phyloP scores from a whole-genome alignment of 2,329 filamentous ascomycete genomes.

The Pezicula rhizophila region DNA sequence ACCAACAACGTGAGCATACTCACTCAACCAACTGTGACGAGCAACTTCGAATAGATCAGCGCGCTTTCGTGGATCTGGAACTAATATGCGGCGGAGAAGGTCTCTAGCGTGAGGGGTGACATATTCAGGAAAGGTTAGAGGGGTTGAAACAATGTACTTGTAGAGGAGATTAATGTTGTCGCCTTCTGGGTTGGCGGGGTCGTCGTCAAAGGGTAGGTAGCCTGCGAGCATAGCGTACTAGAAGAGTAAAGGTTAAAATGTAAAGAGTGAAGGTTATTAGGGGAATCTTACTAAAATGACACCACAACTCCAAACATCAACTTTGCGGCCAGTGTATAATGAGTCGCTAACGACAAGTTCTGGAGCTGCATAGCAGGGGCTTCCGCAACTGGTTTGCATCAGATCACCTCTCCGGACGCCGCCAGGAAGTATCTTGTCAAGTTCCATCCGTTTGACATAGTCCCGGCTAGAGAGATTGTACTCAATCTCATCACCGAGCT shows the following conservation, averaged over 20 bases:
- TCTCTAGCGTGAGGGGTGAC: slow-evolving; percentile 95
- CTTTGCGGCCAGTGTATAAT: slow-evolving; percentile 92
- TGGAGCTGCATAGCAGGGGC: slow-evolving; percentile 94
- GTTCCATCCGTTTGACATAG: slow-evolving; percentile 76
- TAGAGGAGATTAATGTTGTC: slow-evolving; percentile 99
- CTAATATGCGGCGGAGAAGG: slow-evolving; percentile 83
- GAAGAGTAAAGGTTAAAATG: slow-evolving; percentile 15
- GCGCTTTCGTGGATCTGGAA: slow-evolving; percentile 89
- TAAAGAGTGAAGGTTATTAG: slow-evolving; percentile 3
- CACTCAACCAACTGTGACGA: slow-evolving; percentile 94
- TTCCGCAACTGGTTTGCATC: slow-evolving; percentile 98
- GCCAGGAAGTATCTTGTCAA: slow-evolving; percentile 71
- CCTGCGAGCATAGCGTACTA: slow-evolving; percentile 98
- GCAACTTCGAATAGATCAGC: slow-evolving; percentile 97
- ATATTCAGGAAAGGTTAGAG: slow-evolving; percentile 96
- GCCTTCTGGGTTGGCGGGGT: slow-evolving; percentile 94
- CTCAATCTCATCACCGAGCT: slow-evolving; percentile 85
- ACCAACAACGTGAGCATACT: slow-evolving; percentile 93
- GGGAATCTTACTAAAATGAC: slow-evolving; percentile 80
- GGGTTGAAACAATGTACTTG: slow-evolving; percentile 98
- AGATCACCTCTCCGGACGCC: slow-evolving; percentile 82
- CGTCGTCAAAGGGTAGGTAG: slow-evolving; percentile 95
- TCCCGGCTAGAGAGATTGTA: slow-evolving; percentile 81
- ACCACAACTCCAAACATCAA: slow-evolving; percentile 98
- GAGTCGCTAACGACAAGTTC: slow-evolving; percentile 97